These are phyloP conservation scores for Vaccinium darrowii DNA, from an alignment of 148 eudicot species.

Conservation along the genomic window DNA sequence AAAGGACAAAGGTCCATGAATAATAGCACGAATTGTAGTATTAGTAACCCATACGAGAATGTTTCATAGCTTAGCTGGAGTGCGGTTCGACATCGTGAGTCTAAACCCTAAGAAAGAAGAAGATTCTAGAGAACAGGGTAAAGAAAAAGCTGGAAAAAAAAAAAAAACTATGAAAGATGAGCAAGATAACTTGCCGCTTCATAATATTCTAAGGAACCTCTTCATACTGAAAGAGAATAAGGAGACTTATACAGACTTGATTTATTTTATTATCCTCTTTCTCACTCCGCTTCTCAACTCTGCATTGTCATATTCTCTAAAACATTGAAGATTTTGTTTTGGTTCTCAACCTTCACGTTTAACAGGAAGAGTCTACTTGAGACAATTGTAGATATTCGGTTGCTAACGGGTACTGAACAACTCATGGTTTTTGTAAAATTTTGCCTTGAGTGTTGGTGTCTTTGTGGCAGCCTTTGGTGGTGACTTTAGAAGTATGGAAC, in stretches of 20 bases:
- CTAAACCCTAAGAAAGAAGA: neutral
- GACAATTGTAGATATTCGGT: neutral
- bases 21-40: neutral
- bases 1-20: neutral
- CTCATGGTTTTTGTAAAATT: neutral
- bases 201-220: neutral
- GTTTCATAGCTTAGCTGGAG: neutral
- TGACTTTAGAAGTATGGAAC: constrained; percentile 5
- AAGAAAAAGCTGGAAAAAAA: neutral
- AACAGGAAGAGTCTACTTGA: neutral
- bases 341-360: neutral
- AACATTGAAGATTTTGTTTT: neutral
- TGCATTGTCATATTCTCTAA: neutral
- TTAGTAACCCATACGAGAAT: neutral
- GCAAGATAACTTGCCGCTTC: neutral
- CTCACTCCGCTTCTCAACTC: neutral
- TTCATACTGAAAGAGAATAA: neutral
- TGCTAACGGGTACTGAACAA: neutral
- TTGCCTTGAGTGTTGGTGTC: neutral
- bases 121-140: neutral
- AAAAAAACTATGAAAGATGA: neutral
- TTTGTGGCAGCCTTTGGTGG: neutral
- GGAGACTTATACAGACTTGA: neutral
- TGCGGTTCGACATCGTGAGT: neutral
- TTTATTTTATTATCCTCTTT: neutral